Base-by-base conservation (phyloP, 768 basidiomycete genomes). In the Candolleomyces eurysporus region DNA sequence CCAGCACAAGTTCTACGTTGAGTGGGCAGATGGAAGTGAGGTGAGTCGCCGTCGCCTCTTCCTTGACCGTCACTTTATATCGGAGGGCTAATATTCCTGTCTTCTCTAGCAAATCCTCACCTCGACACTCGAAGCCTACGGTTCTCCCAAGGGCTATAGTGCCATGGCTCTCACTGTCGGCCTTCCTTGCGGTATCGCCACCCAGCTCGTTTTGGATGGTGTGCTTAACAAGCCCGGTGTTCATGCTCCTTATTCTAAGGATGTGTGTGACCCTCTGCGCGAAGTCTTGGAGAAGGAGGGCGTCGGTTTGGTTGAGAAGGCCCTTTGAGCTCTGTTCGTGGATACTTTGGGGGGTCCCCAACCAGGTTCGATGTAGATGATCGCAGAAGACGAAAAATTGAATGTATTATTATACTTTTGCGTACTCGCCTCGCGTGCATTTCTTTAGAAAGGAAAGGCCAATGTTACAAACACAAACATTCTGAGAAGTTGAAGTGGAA, bases 1-100 rank as follows among this genome's bases (percentile, higher is more conserved):
- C 58, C 96, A 98, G 77, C 96, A 99, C 84, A 96, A 96, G 80
- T 98, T 99, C 72, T 77, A 93, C 67, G 88, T 98, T 42, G 88
- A 95, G 71, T 91, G 90, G 84, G 81, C 84, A 39, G 93, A 98
- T 69, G 95, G 96, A 51, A 82, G 76, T 52, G 78, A 83, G 76
- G 89, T 88, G 62, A 56, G 83, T 67, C 42, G 39, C 5, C 55
- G 4, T 21, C 42, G 14, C 16, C 21, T 59, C 22, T 31, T 46
- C 21, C 17, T 62, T 13, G 45, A 39, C n/a, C n/a, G 13, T 45
- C 31, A 61, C 60, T 39, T 26, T 26, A 4, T 26, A 2, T 26
- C 11, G 6, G 36, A 2, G 36, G 11, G 1, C 36, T 36, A 6
- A 39, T 17, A 31, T 26, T 19, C 36, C 63, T 66, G 55, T 52